A percentile compares a stretch with the other conserved stretches of the same genome.
Conservation (phyloP, 495 filamentous ascomycete species). For the Ramalina intermedia region DNA sequence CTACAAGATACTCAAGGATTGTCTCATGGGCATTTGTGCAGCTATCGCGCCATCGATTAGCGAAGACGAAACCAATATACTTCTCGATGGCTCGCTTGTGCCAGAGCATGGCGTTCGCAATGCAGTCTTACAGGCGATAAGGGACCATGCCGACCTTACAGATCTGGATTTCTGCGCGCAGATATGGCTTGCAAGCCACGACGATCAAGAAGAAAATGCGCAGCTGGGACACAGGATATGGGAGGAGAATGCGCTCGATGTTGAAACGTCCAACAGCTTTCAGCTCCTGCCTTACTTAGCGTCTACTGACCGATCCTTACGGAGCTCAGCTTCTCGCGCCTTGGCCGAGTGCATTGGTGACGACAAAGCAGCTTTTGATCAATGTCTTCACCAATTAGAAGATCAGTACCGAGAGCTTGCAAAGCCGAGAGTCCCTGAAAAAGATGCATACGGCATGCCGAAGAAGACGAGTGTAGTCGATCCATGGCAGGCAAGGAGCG, state of each 20-base stretch:
- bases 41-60: conserved; percentile 65
- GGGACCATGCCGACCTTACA: conserved; percentile 78
- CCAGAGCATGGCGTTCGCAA: conserved; percentile 65
- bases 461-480: conserved; percentile 70
- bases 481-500: conserved; percentile 80
- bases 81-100: conserved; percentile 62
- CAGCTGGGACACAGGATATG: conserved; percentile 78
- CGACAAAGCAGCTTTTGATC: conserved; percentile 38
- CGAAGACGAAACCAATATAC: conserved; percentile 49
- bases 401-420: conserved; percentile 58
- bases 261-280: conserved; percentile 46
- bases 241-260: conserved; percentile 77
- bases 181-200: conserved; percentile 85
- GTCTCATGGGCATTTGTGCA: conserved; percentile 66
- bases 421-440: conserved; percentile 64
- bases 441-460: conserved; percentile 87
- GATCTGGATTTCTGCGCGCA: conserved; percentile 74
- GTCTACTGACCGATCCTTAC: conserved; percentile 60
- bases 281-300: conserved; percentile 66
- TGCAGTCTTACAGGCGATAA: conserved; percentile 81
- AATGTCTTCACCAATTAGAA: conserved; percentile 47
- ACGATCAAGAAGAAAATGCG: conserved; percentile 75
- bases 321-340: conserved; percentile 69
- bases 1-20: conserved; percentile 88
- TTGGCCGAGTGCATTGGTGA: conserved; percentile 55